Base-by-base conservation (phyloP, 768 basidiomycete species). In the Suillus lakei region DNA sequence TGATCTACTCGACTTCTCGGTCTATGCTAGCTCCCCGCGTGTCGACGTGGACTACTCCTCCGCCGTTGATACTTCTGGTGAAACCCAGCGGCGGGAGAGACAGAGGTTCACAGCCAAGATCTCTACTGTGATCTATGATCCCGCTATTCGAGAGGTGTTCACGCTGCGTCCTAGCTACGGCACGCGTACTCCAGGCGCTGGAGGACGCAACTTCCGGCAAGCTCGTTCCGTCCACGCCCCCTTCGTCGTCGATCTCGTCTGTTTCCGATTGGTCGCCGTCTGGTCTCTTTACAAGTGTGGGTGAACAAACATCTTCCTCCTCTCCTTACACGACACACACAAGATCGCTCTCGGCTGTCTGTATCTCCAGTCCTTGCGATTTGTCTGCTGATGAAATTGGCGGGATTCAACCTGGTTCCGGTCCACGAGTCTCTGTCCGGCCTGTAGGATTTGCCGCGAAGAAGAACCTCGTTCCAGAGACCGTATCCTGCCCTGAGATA, bases 71-170 rank as follows among this genome's bases (percentile, higher is more conserved):
- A 26, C 21, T 34, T 12, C 18, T 18, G 28, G 56, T 58, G 26
- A 58, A 23, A 10, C 15, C 32, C 23, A 46, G 60, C 23, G 12
- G 18, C 30, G 3, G 13, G 36, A 36, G 32, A 59, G 28, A 38
- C 21, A 6, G 23, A 58, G 9, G 13, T 16, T 32, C 9, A n/a
- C 18, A 32, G 28, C 55, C 18, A 60, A 58, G 53, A 61, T 30
- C 10, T 36, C 60, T n/a, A 59, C 60, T n/a, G n/a, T 61, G 21
- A 21, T 58, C 60, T 61, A 32, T 8, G 51, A 32, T 26, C 63
- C 64, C 9, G 69, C 60, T 64, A 63, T 51, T 28, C 67, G 62
- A 50, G 62, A 68, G 6, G 55, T 68, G 1, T 68, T 67, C 44
- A 30, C 65, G 53, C 60, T 61, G 23, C 44, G 53, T 61, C 60